A percentile compares a stretch with the other conserved stretches of the same genome.
Conservation (phyloP, 2,329 filamentous ascomycete species). For the Xylariaceae sp. region DNA sequence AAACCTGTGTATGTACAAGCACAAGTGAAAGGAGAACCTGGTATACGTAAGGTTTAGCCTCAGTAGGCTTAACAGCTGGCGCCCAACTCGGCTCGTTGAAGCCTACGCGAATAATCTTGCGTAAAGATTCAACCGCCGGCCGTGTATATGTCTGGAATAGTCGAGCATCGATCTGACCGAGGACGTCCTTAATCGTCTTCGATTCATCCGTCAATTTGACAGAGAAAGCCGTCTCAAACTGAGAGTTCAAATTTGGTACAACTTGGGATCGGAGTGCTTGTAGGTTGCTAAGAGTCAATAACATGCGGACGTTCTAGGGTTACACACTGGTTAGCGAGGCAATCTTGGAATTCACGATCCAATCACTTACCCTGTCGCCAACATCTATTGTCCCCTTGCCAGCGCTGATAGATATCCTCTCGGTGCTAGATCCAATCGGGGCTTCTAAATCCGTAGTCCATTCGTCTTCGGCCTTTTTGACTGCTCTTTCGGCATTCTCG, state of each 20-base stretch:
- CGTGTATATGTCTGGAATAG: constrained; percentile 93
- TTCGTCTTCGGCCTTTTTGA: constrained; percentile 68
- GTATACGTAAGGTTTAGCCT: constrained; percentile 89
- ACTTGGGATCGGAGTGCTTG: constrained; percentile 80
- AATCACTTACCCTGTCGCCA: constrained; percentile 58
- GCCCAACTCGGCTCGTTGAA: constrained; percentile 76
- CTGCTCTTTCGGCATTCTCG: constrained; percentile 85
- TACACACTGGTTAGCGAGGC: constrained; percentile 34
- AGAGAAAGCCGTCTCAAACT: constrained; percentile 93
- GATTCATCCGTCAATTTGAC: constrained; percentile 94
- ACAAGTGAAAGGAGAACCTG: constrained; percentile 84
- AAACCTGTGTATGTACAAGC: constrained; percentile 88
- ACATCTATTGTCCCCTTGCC: constrained; percentile 59
- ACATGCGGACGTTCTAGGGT: constrained; percentile 84
- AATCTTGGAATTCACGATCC: not conserved
- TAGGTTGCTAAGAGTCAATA: constrained; percentile 92
- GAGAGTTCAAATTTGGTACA: constrained; percentile 85
- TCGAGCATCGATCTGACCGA: constrained; percentile 86
- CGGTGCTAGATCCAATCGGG: constrained; percentile 41
- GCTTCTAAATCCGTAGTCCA: constrained; percentile 59
- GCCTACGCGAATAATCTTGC: constrained; percentile 73
- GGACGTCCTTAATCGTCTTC: constrained; percentile 88
- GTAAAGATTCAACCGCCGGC: constrained; percentile 72
- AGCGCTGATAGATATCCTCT: constrained; percentile 45
- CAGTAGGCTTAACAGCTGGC: constrained; percentile 66